Evolutionary conservation across 2,329 filamentous ascomycete genomes (phyloP).

Genomic region (Penicillium sp.): DNA sequence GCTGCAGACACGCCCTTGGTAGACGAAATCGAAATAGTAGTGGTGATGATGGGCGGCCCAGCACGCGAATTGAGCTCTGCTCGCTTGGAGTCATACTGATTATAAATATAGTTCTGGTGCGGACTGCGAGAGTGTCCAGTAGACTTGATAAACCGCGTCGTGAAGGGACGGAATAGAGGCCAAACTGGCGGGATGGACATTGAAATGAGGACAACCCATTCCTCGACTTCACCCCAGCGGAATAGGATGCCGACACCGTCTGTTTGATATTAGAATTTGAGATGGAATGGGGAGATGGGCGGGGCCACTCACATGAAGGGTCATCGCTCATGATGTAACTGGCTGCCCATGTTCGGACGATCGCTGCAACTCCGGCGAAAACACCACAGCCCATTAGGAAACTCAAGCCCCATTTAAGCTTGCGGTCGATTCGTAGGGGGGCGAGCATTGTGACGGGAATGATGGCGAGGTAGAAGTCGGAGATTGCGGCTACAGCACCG

Average conservation of each 20-base stretch:
- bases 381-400: constrained; percentile 24
- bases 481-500: constrained; percentile 17
- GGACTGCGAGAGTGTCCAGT: background rate
- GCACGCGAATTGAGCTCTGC: background rate
- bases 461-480: constrained; percentile 21
- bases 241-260: constrained; percentile 20
- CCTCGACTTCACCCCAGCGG: constrained; percentile 22
- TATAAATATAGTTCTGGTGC: constrained; percentile 2
- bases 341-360: constrained; percentile 22
- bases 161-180: constrained; percentile 20
- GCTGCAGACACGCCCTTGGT: constrained; percentile 3
- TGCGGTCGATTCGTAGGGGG: constrained; percentile 17
- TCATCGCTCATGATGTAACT: constrained; percentile 20
- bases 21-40: constrained; percentile 15
- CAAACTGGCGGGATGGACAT: constrained; percentile 25
- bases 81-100: constrained; percentile 7
- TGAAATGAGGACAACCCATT: constrained; percentile 23
- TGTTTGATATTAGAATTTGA: background rate
- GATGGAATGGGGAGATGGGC: background rate
- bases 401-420: constrained; percentile 22
- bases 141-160: constrained; percentile 16
- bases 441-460: constrained; percentile 20
- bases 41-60: constrained; percentile 11
- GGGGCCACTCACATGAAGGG: constrained; percentile 14
- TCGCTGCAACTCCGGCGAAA: constrained; percentile 20